A percentile compares a stretch with the other conserved stretches of the same genome.
Conservation (phyloP, 176 grass and related monocot species). For the Eragrostis nindensis region DNA sequence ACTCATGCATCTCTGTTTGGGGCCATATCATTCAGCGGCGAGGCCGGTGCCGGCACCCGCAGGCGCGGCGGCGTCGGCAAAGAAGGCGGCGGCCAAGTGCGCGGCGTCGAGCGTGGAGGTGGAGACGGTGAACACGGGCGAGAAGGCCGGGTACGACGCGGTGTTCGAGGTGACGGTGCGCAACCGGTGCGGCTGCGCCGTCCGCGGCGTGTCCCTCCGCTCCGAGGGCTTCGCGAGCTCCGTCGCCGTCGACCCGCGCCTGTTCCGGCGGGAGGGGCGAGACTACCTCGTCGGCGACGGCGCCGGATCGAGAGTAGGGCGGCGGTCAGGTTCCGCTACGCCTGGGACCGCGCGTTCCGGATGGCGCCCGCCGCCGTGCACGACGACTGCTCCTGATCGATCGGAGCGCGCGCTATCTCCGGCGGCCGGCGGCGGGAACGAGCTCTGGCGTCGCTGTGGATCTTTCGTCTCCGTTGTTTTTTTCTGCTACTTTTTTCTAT, state of each 20-base stretch:
- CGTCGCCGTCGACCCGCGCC: slow-evolving; percentile 52
- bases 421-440: too few species aligned
- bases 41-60: neutral
- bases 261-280: slow-evolving; percentile 54
- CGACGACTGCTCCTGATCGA: slow-evolving; percentile 44
- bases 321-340: slow-evolving; percentile 59
- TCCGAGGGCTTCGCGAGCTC: slow-evolving; percentile 78
- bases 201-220: slow-evolving; percentile 43
- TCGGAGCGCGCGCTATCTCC: too few species aligned
- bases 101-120: slow-evolving; percentile 53
- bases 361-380: slow-evolving; percentile 54
- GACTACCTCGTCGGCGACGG: slow-evolving; percentile 65
- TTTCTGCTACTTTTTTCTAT: too few species aligned
- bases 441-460: too few species aligned
- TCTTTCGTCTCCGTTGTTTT: too few species aligned
- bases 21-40: slow-evolving; percentile 1
- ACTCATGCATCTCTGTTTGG: neutral
- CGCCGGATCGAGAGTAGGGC: slow-evolving; percentile 30
- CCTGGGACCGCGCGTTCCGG: slow-evolving; percentile 74
- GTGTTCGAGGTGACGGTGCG: slow-evolving; percentile 73
- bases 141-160: slow-evolving; percentile 46
- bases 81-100: slow-evolving; percentile 37
- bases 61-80: too few species aligned
- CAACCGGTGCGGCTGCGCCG: slow-evolving; percentile 62
- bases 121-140: slow-evolving; percentile 55